Evolutionary conservation across 495 filamentous ascomycete genomes (phyloP).

Genomic region (Aspergillus coremiiformis): DNA sequence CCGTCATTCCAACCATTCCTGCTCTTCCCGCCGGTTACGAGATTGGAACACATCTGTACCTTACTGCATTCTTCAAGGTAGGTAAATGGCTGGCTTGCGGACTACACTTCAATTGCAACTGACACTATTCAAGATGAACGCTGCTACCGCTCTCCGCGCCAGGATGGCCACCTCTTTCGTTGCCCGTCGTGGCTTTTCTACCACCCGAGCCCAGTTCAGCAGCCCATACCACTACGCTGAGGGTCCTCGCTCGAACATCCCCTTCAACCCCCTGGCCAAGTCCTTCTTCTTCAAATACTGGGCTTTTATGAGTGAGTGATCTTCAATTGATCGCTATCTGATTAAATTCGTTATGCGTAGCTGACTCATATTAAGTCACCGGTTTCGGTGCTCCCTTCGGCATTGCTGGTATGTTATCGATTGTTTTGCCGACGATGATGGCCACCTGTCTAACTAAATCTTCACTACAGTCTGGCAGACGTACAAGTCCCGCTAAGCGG

Average conservation of each 20-base stretch:
- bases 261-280: slow-evolving; percentile 89
- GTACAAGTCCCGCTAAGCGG: slow-evolving; percentile 54
- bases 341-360: slow-evolving; percentile 8
- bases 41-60: too few relatives aligned
- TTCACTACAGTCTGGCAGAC: slow-evolving; percentile 72
- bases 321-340: slow-evolving; percentile 10
- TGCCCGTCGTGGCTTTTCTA: slow-evolving; percentile 89
- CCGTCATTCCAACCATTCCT: slow-evolving; percentile 17
- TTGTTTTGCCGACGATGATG: not conserved
- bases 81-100: slow-evolving; percentile 6
- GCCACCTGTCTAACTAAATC: slow-evolving; percentile 19
- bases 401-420: slow-evolving; percentile 62
- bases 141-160: slow-evolving; percentile 68
- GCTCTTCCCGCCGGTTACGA: slow-evolving; percentile 14
- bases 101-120: slow-evolving; percentile 8
- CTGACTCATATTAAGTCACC: slow-evolving; percentile 45
- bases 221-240: slow-evolving; percentile 98
- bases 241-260: slow-evolving; percentile 87
- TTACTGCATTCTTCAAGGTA: slow-evolving; percentile 29
- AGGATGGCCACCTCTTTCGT: slow-evolving; percentile 54
- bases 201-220: slow-evolving; percentile 74
- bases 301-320: slow-evolving; percentile 60
- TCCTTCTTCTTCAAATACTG: slow-evolving; percentile 79
- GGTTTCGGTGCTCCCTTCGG: slow-evolving; percentile 77
- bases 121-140: slow-evolving; percentile 62